A percentile compares a stretch with the other conserved stretches of the same genome.
Evolutionary conservation across 2,329 filamentous ascomycete genomes (phyloP).

Genomic region (Herpotrichia juniperi): DNA sequence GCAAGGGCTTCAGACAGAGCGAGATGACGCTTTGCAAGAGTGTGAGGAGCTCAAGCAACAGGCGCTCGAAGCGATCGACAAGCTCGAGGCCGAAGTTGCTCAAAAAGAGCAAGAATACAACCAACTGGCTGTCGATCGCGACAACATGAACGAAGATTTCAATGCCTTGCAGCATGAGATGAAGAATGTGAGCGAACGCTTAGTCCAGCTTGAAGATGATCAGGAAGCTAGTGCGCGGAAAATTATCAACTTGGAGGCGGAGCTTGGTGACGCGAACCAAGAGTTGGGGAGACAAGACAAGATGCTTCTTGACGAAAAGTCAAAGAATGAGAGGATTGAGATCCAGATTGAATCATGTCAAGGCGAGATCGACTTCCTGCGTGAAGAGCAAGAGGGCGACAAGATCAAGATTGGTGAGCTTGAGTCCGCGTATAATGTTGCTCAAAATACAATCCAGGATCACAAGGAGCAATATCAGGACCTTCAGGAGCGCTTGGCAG

Average conservation of each 20-base stretch:
- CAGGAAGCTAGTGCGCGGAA: conserved; percentile 77
- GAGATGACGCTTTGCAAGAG: conserved; percentile 79
- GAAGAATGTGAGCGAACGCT: conserved; percentile 84
- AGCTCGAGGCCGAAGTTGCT: conserved; percentile 69
- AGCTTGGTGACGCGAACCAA: conserved; percentile 81
- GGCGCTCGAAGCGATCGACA: conserved; percentile 64
- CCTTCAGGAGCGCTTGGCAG: conserved; percentile 68
- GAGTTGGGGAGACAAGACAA: conserved; percentile 87
- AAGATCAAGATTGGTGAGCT: conserved; percentile 98
- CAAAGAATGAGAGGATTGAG: conserved; percentile 84
- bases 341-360: conserved; percentile 94
- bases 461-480: conserved; percentile 72
- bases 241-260: conserved; percentile 82
- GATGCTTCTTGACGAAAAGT: conserved; percentile 81
- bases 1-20: conserved; percentile 77
- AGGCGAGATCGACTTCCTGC: conserved; percentile 89
- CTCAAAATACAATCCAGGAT: conserved; percentile 80
- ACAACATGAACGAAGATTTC: conserved; percentile 83
- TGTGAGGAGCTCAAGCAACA: conserved; percentile 61
- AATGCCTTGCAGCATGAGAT: conserved; percentile 92
- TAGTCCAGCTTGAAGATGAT: conserved; percentile 88
- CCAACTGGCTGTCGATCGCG: conserved; percentile 72
- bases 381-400: conserved; percentile 95
- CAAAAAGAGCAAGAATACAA: conserved; percentile 74
- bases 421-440: conserved; percentile 78